Evolutionary conservation across 1,284 basidiomycete species (phyloP), one percentile per base, ranked within the genome.

Genomic region (Puccinia horiana): DNA sequence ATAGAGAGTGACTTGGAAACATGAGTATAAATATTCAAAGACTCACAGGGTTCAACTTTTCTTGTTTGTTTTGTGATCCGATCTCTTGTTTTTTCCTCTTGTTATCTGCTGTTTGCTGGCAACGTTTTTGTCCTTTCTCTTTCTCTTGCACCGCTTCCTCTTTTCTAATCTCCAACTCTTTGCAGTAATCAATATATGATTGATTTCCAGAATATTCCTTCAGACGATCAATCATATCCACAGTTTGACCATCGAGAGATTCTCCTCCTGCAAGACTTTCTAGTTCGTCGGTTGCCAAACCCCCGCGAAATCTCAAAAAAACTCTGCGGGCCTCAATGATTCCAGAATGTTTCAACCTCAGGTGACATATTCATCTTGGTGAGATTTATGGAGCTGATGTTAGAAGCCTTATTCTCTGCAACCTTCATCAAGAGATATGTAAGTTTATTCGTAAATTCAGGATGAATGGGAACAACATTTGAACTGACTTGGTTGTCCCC

Each of bases 401-500:
- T 40, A 18, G 6, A 49, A 40, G 35, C 26, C 29, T 75, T 37
- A 14, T 75, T 56, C 49, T 75, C 72, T 29, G 29, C 6, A 3
- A 58, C 56, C 56, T 58, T 58, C 20, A 29, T 20, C 8, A 52
- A 29, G 6, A 18, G 29, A 58, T 3, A 49, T 14, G 2, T 23
- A 54, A 37, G 0, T 32, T n/a, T n/a, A 16, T 29, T 1, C 11
- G 32, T n/a, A n/a, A n/a, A n/a, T n/a, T n/a, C n/a, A n/a, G n/a
- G n/a, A n/a, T n/a, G n/a, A n/a, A n/a, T n/a, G n/a, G n/a, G n/a
- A n/a, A n/a, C n/a, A n/a, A n/a, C n/a, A n/a, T n/a, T n/a, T n/a
- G n/a, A n/a, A 75, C 35, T 75, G 23, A 75, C 73, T 52, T 75
- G 73, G 26, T 75, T 75, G 26, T 75, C 52, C 9, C 73, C 73